A percentile compares a stretch with the other conserved stretches of the same genome.
Conservation (phyloP, 352 stramenopile genomes). For the Elongisporangium undulatum region DNA sequence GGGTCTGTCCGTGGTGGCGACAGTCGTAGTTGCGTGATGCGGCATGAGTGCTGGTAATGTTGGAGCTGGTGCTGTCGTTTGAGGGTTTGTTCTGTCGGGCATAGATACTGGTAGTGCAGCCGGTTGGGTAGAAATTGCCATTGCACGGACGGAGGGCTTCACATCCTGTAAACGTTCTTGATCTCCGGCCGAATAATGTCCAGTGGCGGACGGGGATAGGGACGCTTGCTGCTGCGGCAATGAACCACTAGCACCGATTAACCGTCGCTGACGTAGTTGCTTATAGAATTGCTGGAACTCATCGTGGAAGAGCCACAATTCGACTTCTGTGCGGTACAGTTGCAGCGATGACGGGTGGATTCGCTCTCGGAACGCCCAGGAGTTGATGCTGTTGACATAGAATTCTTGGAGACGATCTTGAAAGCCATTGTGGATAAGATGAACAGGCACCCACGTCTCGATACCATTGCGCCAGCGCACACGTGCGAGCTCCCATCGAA, state of each 20-base stretch:
- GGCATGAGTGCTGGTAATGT: neutral
- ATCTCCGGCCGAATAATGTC: neutral
- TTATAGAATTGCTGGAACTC: conserved; percentile 67
- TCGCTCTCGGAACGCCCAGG: conserved; percentile 52
- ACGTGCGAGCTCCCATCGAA: conserved; percentile 64
- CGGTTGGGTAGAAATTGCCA: neutral
- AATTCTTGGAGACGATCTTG: conserved; percentile 59
- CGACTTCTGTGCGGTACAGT: conserved; percentile 51
- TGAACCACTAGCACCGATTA: neutral
- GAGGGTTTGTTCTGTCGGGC: neutral
- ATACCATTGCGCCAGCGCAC: conserved; percentile 62
- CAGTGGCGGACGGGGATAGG: neutral
- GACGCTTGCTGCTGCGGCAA: neutral
- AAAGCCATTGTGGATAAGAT: conserved; percentile 41
- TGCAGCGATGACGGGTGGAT: conserved; percentile 31
- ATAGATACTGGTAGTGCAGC: neutral
- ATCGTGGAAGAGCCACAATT: conserved; percentile 66
- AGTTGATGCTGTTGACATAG: conserved; percentile 77
- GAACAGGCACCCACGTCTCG: conserved; percentile 64
- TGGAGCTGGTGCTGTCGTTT: neutral
- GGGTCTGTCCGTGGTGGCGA: neutral
- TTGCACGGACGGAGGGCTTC: neutral
- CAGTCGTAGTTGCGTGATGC: neutral
- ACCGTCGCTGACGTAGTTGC: conserved; percentile 22
- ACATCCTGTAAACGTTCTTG: neutral